phyloP scores from a whole-genome alignment of 2,329 filamentous ascomycete genomes.

The Colletotrichum musicola region DNA sequence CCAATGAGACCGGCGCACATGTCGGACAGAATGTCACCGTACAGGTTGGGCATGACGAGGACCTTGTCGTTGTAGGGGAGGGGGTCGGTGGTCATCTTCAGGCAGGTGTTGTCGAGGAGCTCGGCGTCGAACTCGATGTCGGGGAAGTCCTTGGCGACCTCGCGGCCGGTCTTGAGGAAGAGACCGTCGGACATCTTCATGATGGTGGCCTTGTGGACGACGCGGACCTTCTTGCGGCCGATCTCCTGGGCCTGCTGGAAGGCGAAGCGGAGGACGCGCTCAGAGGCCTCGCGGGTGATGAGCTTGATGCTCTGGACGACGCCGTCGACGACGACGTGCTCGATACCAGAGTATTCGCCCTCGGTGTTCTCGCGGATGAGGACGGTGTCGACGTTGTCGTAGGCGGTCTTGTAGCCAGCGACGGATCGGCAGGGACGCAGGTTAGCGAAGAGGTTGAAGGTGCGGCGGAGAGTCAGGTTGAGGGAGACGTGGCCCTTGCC shows the following conservation, averaged over 20 bases:
- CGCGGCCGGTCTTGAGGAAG: slow-evolving; percentile 88
- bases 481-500: slow-evolving; percentile 99
- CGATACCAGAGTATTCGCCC: slow-evolving; percentile 99
- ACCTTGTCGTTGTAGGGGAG: slow-evolving; percentile 99
- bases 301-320: slow-evolving; percentile 99
- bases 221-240: slow-evolving; percentile 95
- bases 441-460: slow-evolving; percentile 99
- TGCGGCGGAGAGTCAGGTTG: slow-evolving; percentile 97
- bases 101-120: slow-evolving; percentile 98
- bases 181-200: slow-evolving; percentile 99
- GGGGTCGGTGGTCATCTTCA: slow-evolving; percentile 98
- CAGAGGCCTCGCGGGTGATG: slow-evolving; percentile 93
- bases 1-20: slow-evolving; percentile 99
- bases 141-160: slow-evolving; percentile 95
- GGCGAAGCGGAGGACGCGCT: slow-evolving; percentile 95
- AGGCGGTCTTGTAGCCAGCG: slow-evolving; percentile 97
- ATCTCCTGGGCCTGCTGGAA: slow-evolving; percentile 98
- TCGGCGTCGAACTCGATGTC: slow-evolving; percentile 96
- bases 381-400: slow-evolving; percentile 96
- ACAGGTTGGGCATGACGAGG: slow-evolving; percentile 97
- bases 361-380: slow-evolving; percentile 99
- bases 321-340: slow-evolving; percentile 97
- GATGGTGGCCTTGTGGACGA: slow-evolving; percentile 99
- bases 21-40: slow-evolving; percentile 99
- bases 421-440: slow-evolving; percentile 97